These are phyloP conservation scores for Polychaeton citri DNA, from an alignment of 2,329 filamentous ascomycete genomes.

Conservation along the genomic window DNA sequence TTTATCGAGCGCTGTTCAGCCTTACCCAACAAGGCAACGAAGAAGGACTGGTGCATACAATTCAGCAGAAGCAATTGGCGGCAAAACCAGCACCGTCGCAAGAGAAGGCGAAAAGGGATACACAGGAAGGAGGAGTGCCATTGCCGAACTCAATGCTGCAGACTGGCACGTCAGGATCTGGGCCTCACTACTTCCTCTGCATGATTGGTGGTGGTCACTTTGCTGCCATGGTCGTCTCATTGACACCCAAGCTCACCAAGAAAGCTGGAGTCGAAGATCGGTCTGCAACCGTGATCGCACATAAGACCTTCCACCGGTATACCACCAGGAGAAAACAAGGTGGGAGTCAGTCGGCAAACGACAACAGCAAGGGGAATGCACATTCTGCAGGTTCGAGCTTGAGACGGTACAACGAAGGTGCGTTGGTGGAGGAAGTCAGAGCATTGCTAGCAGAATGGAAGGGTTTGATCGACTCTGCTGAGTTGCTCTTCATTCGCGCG, in stretches of 20 bases:
- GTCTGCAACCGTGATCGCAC: constrained; percentile 76
- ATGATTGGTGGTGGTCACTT: constrained; percentile 99
- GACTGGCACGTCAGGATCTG: constrained; percentile 42
- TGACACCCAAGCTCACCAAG: constrained; percentile 67
- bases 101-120: constrained; percentile 25
- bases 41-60: constrained; percentile 47
- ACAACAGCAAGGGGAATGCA: constrained; percentile 83
- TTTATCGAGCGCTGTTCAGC: constrained; percentile 75
- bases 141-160: constrained; percentile 27
- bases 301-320: constrained; percentile 97
- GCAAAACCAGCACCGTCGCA: constrained; percentile 40
- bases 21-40: constrained; percentile 54
- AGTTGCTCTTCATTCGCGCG: constrained; percentile 78
- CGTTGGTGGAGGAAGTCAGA: constrained; percentile 77
- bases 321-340: constrained; percentile 94
- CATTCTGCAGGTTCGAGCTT: constrained; percentile 86
- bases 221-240: constrained; percentile 85
- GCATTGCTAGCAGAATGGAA: constrained; percentile 75
- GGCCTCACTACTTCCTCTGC: constrained; percentile 85
- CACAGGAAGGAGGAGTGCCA: constrained; percentile 44
- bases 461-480: constrained; percentile 65
- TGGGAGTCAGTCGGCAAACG: constrained; percentile 85
- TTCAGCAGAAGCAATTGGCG: constrained; percentile 65
- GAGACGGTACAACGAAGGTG: constrained; percentile 87
- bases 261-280: constrained; percentile 61